Conservation (phyloP, 371 early-diverging fungal genomes). For the Rhizopus microsporus region DNA sequence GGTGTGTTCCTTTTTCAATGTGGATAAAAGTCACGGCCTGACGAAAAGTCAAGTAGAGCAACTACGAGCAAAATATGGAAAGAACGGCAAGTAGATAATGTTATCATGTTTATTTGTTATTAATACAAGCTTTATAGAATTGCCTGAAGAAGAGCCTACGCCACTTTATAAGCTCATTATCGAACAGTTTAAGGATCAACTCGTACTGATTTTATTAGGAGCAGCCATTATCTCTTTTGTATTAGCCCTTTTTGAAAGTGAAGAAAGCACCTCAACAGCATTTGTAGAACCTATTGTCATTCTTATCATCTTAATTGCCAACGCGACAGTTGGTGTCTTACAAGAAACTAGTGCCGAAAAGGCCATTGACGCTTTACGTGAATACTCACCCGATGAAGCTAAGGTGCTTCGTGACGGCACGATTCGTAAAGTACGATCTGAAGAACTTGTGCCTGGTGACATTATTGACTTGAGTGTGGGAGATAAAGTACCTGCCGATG, state of each 20-base stretch:
- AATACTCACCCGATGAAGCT: constrained; percentile 95
- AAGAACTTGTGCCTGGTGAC: constrained; percentile 96
- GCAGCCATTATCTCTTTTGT: constrained; percentile 94
- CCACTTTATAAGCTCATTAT: constrained; percentile 90
- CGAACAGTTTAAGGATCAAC: constrained; percentile 97
- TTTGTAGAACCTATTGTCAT: constrained; percentile 98
- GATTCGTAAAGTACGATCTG: constrained; percentile 67
- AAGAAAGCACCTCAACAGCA: constrained; percentile 65
- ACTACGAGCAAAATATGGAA: constrained; percentile 63
- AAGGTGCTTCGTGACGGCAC: constrained; percentile 83
- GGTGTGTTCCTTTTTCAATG: constrained; percentile 67
- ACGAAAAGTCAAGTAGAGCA: constrained; percentile 58
- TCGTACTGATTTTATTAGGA: constrained; percentile 89
- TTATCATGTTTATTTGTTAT: too few relatives aligned
- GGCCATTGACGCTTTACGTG: constrained; percentile 94
- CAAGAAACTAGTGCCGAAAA: constrained; percentile 97
- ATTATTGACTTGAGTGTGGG: constrained; percentile 89
- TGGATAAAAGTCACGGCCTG: constrained; percentile 62
- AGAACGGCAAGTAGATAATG: constrained; percentile 63
- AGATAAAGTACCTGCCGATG: constrained; percentile 96
- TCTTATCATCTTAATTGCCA: constrained; percentile 94
- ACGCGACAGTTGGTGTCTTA: constrained; percentile 95
- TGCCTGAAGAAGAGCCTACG: constrained; percentile 84
- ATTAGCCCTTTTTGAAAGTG: constrained; percentile 88
- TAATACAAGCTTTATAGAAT: constrained; percentile 41